Conservation (phyloP, 2,329 filamentous ascomycete species). For the Reticulascus tulasneorum region DNA sequence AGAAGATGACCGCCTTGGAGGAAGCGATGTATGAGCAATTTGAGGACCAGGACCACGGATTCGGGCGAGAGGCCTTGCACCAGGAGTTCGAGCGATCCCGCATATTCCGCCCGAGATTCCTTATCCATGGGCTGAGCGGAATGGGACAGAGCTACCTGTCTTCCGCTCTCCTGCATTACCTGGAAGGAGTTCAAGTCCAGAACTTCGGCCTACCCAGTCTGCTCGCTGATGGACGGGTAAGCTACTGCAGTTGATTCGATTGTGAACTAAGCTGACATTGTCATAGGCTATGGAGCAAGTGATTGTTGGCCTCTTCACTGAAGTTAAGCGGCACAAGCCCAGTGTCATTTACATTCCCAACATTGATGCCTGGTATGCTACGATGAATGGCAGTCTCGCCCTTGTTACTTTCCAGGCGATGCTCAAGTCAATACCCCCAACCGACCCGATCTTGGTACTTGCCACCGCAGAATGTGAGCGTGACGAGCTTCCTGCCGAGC, state of each 20-base stretch:
- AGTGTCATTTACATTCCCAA: conserved; percentile 94
- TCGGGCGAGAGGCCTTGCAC: conserved; percentile 71
- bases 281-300: conserved; percentile 72
- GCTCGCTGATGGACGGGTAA: conserved; percentile 74
- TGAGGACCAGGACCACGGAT: conserved; percentile 75
- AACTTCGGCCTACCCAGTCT: conserved; percentile 89
- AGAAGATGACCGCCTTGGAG: conserved; percentile 83
- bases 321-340: conserved; percentile 90
- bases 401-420: conserved; percentile 81
- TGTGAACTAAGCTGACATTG: conserved; percentile 7
- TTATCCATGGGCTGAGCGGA: conserved; percentile 76
- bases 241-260: conserved; percentile 21
- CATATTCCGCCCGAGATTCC: conserved; percentile 81
- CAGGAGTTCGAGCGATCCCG: conserved; percentile 83
- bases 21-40: conserved; percentile 91
- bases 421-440: conserved; percentile 77
- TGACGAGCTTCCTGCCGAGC: conserved; percentile 49
- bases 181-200: conserved; percentile 92
- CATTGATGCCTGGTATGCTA: conserved; percentile 80
- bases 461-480: conserved; percentile 71
- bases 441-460: conserved; percentile 82
- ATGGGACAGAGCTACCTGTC: conserved; percentile 95
- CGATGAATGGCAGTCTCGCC: conserved; percentile 57
- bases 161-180: conserved; percentile 79
- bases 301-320: conserved; percentile 84